Base-by-base conservation (phyloP, 768 basidiomycete species). In the Xerocomus brunneocitrinus region DNA sequence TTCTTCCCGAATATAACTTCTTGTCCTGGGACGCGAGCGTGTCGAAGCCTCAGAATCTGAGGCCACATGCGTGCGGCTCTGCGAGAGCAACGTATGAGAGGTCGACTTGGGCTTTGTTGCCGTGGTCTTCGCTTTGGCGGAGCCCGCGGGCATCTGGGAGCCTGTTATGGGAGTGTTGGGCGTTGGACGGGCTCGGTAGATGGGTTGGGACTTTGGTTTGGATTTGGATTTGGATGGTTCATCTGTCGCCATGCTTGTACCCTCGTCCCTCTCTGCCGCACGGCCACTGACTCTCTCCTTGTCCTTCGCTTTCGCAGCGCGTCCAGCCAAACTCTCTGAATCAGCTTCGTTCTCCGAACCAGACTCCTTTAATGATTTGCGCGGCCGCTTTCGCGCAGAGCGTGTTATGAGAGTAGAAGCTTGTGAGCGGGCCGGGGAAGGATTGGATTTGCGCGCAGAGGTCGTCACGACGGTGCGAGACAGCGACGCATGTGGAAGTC, bases 41-140 rank as follows among this genome's bases (percentile, higher is more conserved):
- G 52, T 54, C 12, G 66, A 59, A 9, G 46, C 57, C 12, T 67
- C 64, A 0, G 66, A 66, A 55, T 66, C 62, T 2, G 67, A 68
- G 5, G 56, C 40, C 0, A 31, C 25, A 19, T 55, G 55, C 0
- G 41, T 52, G 5, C 55, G 60, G 44, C 58, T 64, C 49, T 66
- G 66, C 19, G 64, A 70, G 31, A 59, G 24, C 3, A 59, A 32
- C 43, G 54, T 62, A 47, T 55, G 62, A 9, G 60, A 60, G 7
- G 47, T 54, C 41, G 51, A 52, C 25, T 60, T 68, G 8, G 55
- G 59, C 34, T 58, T 58, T 9, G 38, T 8, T 8, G 43, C 3
- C 4, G 46, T 38, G 2, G 40, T 10, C 52, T 9, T 54, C 2
- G 55, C 39, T 42, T 59, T 61, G 31, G 43, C 16, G 13, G 54